Base-by-base conservation (phyloP, 805 yeast species). In the Limtongia smithiae region DNA sequence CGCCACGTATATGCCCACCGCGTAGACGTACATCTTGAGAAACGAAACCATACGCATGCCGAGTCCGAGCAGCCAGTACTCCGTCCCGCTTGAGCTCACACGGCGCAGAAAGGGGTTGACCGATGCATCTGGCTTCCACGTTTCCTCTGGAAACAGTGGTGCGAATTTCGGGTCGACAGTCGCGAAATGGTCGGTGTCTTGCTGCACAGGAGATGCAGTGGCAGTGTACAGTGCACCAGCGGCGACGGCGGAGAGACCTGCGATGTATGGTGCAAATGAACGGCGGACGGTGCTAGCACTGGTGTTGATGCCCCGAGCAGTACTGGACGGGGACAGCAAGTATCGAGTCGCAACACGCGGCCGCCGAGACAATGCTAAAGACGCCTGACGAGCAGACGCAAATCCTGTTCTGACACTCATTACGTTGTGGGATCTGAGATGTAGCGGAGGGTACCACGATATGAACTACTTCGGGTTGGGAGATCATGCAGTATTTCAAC, bases 21-120 rank as follows among this genome's bases (percentile, higher is more conserved):
- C 95, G 64, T 91, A 91, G 1, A 93, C 96, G 60, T 81, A 87
- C 71, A 93, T 80, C 22, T 76, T 74, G 36, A 90, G 60, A 62
- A 93, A 85, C 0, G 97, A 85, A 17, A 91, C 96, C 0, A 84
- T 71, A 62, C 97, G 74, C 2, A 81, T 78, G 1, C 98, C 97
- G 48, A 78, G 75, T 0, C 96, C 97, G 2, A 93, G 60, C 28
- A 90, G 65, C 20, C 76, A 69, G 63, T 73, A 85, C 18, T 50
- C 57, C n/a, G 42, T 51, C 24, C 65, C 65, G 42, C 62, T 62
- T 12, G 65, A 46, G 4, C 50, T 31, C 15, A 67, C 38, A 4
- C 42, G 38, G 8, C 49, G 46, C 21, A 70, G 68, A 55, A 69
- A 70, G 2, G 71, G 67, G 17, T 60, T 61, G 5, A 62, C 60